phyloP scores from a whole-genome alignment of 129 eudicot species.

The Glebionis coronaria region DNA sequence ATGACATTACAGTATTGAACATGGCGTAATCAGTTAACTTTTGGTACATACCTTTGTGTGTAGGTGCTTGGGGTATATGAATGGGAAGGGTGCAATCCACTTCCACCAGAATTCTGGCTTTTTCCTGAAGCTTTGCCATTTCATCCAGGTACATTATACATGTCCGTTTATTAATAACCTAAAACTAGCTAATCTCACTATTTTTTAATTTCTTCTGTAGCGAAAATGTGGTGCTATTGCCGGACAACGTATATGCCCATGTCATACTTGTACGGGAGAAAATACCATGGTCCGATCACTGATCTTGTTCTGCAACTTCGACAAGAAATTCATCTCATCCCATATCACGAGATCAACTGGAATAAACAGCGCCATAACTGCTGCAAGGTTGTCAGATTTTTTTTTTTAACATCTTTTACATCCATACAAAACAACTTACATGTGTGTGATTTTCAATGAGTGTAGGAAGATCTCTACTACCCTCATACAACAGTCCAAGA shows the following conservation, averaged over 20 bases:
- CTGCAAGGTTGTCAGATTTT: constrained; percentile 42
- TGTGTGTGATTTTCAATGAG: background rate
- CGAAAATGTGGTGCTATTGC: constrained; percentile 68
- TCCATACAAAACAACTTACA: background rate
- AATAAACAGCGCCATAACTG: constrained; percentile 71
- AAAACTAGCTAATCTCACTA: background rate
- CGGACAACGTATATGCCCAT: constrained; percentile 78
- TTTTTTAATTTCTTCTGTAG: constrained; percentile 28
- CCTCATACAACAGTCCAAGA: constrained; percentile 63
- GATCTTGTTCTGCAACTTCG: constrained; percentile 55
- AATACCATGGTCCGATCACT: constrained; percentile 61
- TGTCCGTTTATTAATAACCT: background rate
- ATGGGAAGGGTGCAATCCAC: constrained; percentile 85
- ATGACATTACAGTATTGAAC: background rate
- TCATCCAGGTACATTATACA: constrained; percentile 55
- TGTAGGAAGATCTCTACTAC: constrained; percentile 66
- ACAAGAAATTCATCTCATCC: constrained; percentile 52
- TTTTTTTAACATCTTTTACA: background rate
- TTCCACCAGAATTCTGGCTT: constrained; percentile 86
- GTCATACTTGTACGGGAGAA: constrained; percentile 68
- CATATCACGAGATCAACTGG: constrained; percentile 56
- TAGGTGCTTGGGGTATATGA: constrained; percentile 84
- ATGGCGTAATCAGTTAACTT: background rate
- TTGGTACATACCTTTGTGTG: background rate
- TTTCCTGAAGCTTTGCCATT: constrained; percentile 65